phyloP scores from a whole-genome alignment of 2,329 filamentous ascomycete genomes.

The Sclerotinia nivalis region DNA sequence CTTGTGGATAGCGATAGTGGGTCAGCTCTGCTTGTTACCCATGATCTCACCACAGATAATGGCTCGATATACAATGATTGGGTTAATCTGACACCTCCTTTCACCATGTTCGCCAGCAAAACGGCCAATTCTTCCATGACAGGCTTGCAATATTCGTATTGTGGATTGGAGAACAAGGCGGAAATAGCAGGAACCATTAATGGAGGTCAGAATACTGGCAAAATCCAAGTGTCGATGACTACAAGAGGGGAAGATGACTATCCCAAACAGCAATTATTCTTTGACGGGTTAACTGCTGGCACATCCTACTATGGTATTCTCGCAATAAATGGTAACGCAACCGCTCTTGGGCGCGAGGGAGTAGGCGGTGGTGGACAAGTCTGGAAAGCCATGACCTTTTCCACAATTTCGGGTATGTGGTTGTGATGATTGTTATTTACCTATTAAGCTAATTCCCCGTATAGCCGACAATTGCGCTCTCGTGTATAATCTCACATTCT shows the following conservation, averaged over 20 bases:
- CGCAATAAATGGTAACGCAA: slow-evolving; percentile 60
- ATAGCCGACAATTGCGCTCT: slow-evolving; percentile 79
- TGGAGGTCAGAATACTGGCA: slow-evolving; percentile 46
- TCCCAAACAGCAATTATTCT: slow-evolving; percentile 86
- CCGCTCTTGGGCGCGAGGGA: slow-evolving; percentile 53
- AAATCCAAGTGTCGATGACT: slow-evolving; percentile 64
- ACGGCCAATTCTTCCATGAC: slow-evolving; percentile 58
- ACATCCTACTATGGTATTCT: slow-evolving; percentile 73
- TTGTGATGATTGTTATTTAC: slow-evolving; percentile 6
- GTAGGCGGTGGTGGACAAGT: slow-evolving; percentile 75
- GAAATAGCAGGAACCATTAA: slow-evolving; percentile 60
- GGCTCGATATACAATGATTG: slow-evolving; percentile 53
- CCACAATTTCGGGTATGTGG: slow-evolving; percentile 70
- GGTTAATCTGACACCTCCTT: slow-evolving; percentile 62
- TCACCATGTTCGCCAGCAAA: slow-evolving; percentile 75
- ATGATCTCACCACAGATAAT: slow-evolving; percentile 62
- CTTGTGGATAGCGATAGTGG: slow-evolving; percentile 84
- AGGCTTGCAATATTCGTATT: slow-evolving; percentile 79
- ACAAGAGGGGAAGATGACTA: slow-evolving; percentile 63
- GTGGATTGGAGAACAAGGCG: slow-evolving; percentile 70
- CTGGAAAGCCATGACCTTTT: slow-evolving; percentile 70
- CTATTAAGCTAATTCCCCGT: slow-evolving; percentile 25
- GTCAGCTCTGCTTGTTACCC: slow-evolving; percentile 76
- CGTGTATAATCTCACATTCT: slow-evolving; percentile 85
- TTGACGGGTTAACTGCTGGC: slow-evolving; percentile 71